phyloP scores from a whole-genome alignment of 495 filamentous ascomycete genomes.

The Rhypophila decipiens region DNA sequence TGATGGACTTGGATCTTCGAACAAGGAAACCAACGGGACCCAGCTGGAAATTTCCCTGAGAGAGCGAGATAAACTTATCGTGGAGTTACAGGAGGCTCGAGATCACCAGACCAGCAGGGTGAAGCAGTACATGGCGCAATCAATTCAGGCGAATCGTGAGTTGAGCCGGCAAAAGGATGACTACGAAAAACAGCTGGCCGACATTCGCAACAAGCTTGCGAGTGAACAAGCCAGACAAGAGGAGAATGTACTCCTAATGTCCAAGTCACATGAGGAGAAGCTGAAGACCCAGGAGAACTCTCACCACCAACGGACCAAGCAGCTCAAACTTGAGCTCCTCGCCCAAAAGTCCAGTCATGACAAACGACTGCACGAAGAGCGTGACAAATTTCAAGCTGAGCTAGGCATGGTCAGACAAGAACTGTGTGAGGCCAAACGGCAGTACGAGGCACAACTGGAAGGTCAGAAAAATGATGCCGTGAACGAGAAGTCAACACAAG shows the following conservation, averaged over 20 bases:
- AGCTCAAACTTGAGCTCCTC: background rate
- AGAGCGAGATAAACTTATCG: background rate
- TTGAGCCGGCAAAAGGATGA: background rate
- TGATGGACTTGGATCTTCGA: background rate
- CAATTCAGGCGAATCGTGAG: background rate
- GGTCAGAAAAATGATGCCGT: background rate
- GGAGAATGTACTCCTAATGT: background rate
- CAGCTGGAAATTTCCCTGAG: background rate
- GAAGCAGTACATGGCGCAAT: background rate
- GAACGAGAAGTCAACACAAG: background rate
- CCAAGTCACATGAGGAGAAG: background rate
- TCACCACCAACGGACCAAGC: background rate
- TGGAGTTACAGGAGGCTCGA: background rate
- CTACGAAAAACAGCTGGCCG: background rate
- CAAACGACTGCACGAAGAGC: background rate
- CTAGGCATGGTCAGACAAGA: no score
- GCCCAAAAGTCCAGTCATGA: background rate
- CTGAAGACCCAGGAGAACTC: background rate
- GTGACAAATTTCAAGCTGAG: background rate
- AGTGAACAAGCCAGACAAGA: background rate
- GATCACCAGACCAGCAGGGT: background rate
- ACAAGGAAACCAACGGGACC: background rate
- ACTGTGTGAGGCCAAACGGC: background rate
- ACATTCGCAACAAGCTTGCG: background rate
- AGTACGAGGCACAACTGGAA: background rate